phyloP scores from a whole-genome alignment of 2,329 filamentous ascomycete genomes.

The Exophiala calicioides region DNA sequence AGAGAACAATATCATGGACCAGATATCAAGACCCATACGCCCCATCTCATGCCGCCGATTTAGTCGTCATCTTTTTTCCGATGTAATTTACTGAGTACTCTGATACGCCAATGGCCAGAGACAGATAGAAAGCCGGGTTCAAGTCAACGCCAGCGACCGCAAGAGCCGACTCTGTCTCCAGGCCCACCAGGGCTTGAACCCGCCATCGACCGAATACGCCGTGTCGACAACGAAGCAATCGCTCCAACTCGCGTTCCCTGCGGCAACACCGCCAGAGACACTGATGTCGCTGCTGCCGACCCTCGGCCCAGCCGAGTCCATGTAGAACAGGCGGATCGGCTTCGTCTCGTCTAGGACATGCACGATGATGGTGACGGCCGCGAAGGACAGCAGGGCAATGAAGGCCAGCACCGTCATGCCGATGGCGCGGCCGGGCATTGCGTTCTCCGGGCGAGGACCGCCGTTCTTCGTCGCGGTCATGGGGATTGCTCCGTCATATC shows the following conservation, averaged over 20 bases:
- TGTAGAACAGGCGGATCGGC: conserved; percentile 15
- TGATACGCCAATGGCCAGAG: too few species aligned
- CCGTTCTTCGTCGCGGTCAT: too few species aligned
- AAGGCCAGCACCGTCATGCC: conserved; percentile 17
- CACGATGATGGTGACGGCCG: conserved; percentile 16
- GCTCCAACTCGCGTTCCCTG: conserved; percentile 11
- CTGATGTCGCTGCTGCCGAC: conserved; percentile 3
- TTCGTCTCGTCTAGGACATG: conserved; percentile 17
- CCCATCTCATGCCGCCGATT: too few species aligned
- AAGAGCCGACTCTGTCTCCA: conserved; percentile 10
- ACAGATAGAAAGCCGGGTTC: background rate
- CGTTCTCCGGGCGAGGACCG: conserved; percentile 6
- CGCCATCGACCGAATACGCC: conserved; percentile 8
- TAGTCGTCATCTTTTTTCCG: too few species aligned
- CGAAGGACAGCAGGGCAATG: conserved; percentile 14
- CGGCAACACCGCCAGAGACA: background rate
- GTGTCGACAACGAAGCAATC: conserved; percentile 21
- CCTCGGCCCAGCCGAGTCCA: conserved; percentile 8
- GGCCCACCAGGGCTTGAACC: conserved; percentile 12
- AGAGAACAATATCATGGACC: too few species aligned
- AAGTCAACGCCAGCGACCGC: conserved; percentile 14
- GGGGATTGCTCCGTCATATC: too few species aligned
- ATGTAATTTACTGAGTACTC: too few species aligned
- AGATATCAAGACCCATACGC: too few species aligned
- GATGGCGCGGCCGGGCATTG: conserved; percentile 12